Base-by-base conservation (phyloP, 2,329 filamentous ascomycete genomes). In the Penicillium oxalicum region DNA sequence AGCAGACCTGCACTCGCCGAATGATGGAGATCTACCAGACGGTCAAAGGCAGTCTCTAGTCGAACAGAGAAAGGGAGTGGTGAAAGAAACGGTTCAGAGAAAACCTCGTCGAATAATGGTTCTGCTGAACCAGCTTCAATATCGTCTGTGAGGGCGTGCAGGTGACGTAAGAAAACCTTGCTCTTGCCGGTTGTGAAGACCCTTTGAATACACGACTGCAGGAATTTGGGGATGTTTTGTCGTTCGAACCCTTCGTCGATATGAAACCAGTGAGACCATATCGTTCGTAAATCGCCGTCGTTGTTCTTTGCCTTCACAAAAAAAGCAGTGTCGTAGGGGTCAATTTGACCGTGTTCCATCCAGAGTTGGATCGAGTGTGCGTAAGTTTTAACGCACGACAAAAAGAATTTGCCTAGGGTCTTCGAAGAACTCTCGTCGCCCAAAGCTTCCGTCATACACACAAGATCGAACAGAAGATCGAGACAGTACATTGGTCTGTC, bases 111-210 rank as follows among this genome's bases (percentile, higher is more conserved):
- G 47, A 64, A 61, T 46, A 61, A 44, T 56, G 68, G 40, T 51
- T 64, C 48, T 53, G 58, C 61, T 41, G 42, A 68, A 58, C 42
- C 73, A 65, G 51, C 78, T 8, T 61, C 56, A 2, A 60, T 27
- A 11, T 45, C 48, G n/a, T 63, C 58, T 4, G 59, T 58, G 11
- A 55, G 47, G 74, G 47, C 77, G 74, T 36, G 83, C 9, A 95
- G 74, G 41, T 85, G 80, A 51, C 84, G 84, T n/a, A 96, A 71
- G 39, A 96, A 86, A 1, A 93, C 81, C 47, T 93, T 84, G 59
- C 86, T 94, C 68, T 96, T 96, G 0, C 91, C 91, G 1, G 88
- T 84, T 1, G 84, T 89, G 60, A 95, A 91, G 34, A 96, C 88
- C 53, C 83, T 86, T 25, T 74, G 71, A 0, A 81, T 82, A 2